Conservation (phyloP, 768 basidiomycete genomes). For the Rhizopogon rudus region DNA sequence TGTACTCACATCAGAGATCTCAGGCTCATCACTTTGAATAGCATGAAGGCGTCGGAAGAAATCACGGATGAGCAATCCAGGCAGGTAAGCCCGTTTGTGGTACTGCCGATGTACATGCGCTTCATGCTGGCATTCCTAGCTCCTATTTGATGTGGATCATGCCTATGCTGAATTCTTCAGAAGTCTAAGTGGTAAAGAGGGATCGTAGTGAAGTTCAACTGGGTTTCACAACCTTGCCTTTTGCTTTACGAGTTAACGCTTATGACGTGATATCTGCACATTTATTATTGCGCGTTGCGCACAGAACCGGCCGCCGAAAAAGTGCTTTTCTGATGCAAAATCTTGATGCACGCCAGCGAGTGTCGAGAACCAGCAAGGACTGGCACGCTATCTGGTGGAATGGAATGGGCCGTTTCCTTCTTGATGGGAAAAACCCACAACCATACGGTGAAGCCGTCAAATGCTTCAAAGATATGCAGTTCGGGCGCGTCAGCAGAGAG, state of each 20-base stretch:
- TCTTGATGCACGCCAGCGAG: neutral
- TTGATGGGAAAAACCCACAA: slow-evolving; percentile 13
- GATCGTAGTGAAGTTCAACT: neutral
- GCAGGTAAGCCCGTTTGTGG: slow-evolving; percentile 49
- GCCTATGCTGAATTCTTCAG: slow-evolving; percentile 93
- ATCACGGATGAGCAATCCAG: slow-evolving; percentile 92
- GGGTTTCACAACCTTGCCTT: no score
- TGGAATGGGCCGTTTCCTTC: slow-evolving; percentile 15
- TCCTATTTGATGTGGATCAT: slow-evolving; percentile 95
- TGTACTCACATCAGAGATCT: neutral
- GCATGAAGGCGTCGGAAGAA: slow-evolving; percentile 96
- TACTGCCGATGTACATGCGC: neutral
- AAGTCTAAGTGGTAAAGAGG: slow-evolving; percentile 49
- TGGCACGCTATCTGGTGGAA: slow-evolving; percentile 20
- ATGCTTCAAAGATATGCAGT: slow-evolving; percentile 9
- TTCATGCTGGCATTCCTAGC: slow-evolving; percentile 33
- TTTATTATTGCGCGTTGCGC: no score
- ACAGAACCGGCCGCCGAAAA: no score
- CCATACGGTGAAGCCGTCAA: slow-evolving; percentile 10
- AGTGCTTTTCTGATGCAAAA: no score
- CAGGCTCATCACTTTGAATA: slow-evolving; percentile 95
- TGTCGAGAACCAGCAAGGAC: slow-evolving; percentile 8
- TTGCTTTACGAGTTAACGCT: no score
- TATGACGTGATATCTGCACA: no score
- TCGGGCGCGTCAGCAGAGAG: slow-evolving; percentile 8